Evolutionary conservation across 805 yeast genomes (phyloP).

Genomic region (Yarrowia divulgata): DNA sequence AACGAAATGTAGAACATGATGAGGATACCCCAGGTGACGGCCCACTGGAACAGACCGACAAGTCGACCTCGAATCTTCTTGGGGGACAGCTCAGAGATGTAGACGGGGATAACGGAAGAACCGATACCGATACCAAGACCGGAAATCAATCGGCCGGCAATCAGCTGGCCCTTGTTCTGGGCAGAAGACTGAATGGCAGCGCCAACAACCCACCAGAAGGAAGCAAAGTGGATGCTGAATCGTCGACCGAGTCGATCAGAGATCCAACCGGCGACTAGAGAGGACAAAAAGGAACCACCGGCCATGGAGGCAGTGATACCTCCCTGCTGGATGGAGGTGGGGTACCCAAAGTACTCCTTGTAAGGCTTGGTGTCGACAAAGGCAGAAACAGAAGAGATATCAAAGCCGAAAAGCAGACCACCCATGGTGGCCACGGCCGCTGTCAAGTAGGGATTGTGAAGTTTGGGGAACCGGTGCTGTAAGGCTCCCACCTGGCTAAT

Average conservation of each 20-base stretch:
- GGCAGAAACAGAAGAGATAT: conserved; percentile 78
- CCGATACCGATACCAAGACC: conserved; percentile 73
- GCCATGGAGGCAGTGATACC: conserved; percentile 78
- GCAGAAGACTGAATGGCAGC: conserved; percentile 61
- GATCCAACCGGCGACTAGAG: conserved; percentile 60
- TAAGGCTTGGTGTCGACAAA: conserved; percentile 63
- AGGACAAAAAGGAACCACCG: conserved; percentile 81
- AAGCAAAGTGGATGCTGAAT: conserved; percentile 59
- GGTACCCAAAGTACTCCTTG: conserved; percentile 59
- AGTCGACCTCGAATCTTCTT: conserved; percentile 65
- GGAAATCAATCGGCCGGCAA: conserved; percentile 64
- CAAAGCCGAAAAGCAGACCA: conserved; percentile 79
- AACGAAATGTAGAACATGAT: conserved; percentile 65
- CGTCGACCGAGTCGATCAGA: conserved; percentile 67
- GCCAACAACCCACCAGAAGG: conserved; percentile 68
- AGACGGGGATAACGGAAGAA: conserved; percentile 71
- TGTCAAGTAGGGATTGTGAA: conserved; percentile 64
- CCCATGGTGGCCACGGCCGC: conserved; percentile 67
- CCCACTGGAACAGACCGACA: conserved; percentile 68
- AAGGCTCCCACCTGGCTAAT: conserved; percentile 15
- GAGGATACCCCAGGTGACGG: conserved; percentile 68
- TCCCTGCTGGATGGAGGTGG: conserved; percentile 69
- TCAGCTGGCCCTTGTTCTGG: conserved; percentile 55
- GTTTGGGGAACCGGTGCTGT: conserved; percentile 41
- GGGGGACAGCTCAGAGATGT: conserved; percentile 69